A percentile compares a stretch with the other conserved stretches of the same genome.
These are phyloP conservation scores for Geotrichum macrosporum DNA, from an alignment of 1,139 yeast species.

Conservation along the genomic window DNA sequence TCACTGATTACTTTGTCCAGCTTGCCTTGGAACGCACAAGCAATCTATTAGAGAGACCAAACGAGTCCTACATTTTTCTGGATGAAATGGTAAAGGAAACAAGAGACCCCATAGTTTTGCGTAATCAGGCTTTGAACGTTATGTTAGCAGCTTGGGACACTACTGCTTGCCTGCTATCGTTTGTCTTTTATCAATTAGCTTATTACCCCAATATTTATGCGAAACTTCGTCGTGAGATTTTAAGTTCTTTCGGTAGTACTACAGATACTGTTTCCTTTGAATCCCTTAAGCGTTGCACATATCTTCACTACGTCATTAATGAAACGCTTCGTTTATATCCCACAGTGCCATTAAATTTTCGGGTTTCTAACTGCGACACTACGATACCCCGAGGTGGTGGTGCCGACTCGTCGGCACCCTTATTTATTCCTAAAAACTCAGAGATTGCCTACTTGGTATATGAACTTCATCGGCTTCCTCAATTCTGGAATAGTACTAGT, in stretches of 20 bases:
- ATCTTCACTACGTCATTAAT: conserved; percentile 27
- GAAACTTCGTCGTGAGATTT: conserved; percentile 41
- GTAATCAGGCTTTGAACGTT: conserved; percentile 50
- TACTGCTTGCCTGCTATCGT: conserved; percentile 49
- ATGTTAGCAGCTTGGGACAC: conserved; percentile 54
- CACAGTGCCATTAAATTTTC: conserved; percentile 31
- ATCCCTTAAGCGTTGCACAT: conserved; percentile 42
- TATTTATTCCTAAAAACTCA: conserved; percentile 48
- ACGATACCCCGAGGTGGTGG: conserved; percentile 52
- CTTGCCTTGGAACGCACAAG: conserved; percentile 27
- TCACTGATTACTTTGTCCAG: conserved; percentile 37
- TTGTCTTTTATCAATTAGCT: conserved; percentile 44
- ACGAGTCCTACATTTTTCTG: conserved; percentile 43
- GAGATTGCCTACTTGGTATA: conserved; percentile 45
- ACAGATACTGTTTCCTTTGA: conserved; percentile 39
- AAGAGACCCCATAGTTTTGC: conserved; percentile 44
- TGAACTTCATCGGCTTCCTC: conserved; percentile 44
- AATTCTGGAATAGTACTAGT: no score
- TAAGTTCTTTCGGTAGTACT: conserved; percentile 21
- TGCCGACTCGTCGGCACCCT: conserved; percentile 42
- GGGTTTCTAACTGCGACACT: conserved; percentile 35
- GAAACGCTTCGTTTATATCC: conserved; percentile 33
- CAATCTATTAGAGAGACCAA: conserved; percentile 11
- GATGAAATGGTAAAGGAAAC: conserved; percentile 50
- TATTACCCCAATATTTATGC: conserved; percentile 41